Conservation (phyloP, 2,329 filamentous ascomycete genomes). For the Dactylellina parvicollis region DNA sequence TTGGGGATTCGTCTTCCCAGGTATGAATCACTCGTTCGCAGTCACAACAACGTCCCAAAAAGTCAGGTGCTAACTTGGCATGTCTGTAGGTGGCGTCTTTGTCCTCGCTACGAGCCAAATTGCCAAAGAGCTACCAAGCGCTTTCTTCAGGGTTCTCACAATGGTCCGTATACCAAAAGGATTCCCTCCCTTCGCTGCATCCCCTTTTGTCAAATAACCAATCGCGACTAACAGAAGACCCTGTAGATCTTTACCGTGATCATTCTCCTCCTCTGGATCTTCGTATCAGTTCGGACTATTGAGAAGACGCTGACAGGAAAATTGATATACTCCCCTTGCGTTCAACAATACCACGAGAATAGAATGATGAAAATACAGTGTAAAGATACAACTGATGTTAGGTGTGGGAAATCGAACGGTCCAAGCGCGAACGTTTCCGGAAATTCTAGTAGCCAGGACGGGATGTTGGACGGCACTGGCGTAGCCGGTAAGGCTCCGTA, state of each 20-base stretch:
- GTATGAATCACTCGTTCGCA: constrained; percentile 24
- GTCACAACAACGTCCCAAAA: background rate
- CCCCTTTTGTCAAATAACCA: background rate
- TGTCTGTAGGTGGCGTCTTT: constrained; percentile 64
- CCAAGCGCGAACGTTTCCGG: constrained; percentile 25
- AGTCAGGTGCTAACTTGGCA: constrained; percentile 13
- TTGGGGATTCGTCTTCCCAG: constrained; percentile 54
- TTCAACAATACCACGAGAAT: constrained; percentile 61
- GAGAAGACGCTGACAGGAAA: constrained; percentile 65
- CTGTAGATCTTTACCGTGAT: constrained; percentile 64
- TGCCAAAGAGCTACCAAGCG: constrained; percentile 66
- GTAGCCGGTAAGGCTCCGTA: constrained; percentile 2
- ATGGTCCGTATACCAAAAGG: constrained; percentile 62
- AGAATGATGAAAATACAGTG: constrained; percentile 21
- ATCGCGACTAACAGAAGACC: background rate
- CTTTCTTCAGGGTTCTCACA: constrained; percentile 69
- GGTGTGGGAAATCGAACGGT: background rate
- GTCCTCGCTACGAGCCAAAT: constrained; percentile 65
- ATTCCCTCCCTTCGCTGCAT: background rate
- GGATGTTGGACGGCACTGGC: background rate
- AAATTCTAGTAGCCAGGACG: constrained; percentile 33
- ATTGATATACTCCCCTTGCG: constrained; percentile 68
- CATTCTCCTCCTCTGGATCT: constrained; percentile 68
- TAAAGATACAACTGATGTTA: background rate
- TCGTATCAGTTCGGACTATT: constrained; percentile 66